A percentile compares a stretch with the other conserved stretches of the same genome.
phyloP scores from a whole-genome alignment of 805 yeast species.

The Wickerhamomyces sydowiorum region DNA sequence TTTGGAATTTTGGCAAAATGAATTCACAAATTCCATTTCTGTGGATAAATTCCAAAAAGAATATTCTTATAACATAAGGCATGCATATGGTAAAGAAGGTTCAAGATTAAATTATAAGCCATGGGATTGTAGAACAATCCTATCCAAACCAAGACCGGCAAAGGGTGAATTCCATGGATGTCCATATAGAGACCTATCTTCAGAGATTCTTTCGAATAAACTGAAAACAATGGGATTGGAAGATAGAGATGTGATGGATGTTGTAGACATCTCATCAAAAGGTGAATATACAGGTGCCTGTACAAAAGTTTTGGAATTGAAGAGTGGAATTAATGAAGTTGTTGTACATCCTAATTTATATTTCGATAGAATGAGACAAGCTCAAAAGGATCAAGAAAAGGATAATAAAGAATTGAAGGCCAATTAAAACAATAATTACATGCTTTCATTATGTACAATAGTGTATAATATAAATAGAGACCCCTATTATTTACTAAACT shows the following conservation, averaged over 20 bases:
- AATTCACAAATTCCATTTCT: conserved; percentile 60
- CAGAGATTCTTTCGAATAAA: conserved; percentile 54
- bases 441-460: not conserved
- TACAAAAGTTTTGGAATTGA: conserved; percentile 77
- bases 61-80: conserved; percentile 82
- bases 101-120: conserved; percentile 81
- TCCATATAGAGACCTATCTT: conserved; percentile 74
- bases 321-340: conserved; percentile 39
- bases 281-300: conserved; percentile 83
- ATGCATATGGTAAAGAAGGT: conserved; percentile 90
- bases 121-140: conserved; percentile 74
- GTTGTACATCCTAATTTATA: conserved; percentile 84
- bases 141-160: conserved; percentile 64
- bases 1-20: conserved; percentile 71
- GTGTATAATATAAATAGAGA: not conserved
- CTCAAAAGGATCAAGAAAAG: no score
- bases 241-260: conserved; percentile 51
- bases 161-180: conserved; percentile 83
- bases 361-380: conserved; percentile 66
- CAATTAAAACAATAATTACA: no score
- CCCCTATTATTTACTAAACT: conserved; percentile 1
- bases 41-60: conserved; percentile 81
- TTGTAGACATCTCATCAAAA: conserved; percentile 61
- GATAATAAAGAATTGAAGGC: not conserved
- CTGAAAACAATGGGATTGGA: conserved; percentile 60